Evolutionary conservation across 1,139 yeast species (phyloP), one percentile per base, ranked within the genome.

Genomic region (Saccharomycopsis phalli): DNA sequence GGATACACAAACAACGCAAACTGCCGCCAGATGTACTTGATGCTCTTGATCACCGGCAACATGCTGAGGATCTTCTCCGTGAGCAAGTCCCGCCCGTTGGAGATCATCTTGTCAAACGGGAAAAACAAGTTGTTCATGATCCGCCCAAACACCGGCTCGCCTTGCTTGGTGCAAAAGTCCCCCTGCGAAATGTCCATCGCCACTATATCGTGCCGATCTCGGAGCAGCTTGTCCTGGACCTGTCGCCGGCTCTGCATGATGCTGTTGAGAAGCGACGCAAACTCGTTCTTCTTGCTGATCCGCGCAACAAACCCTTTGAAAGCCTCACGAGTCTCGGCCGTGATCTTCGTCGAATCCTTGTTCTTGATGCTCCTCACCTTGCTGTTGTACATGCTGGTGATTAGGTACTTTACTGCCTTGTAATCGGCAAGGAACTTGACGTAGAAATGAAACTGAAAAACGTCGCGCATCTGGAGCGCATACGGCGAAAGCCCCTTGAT

Each of bases 11-110:
- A 42, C 1, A 40, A 21, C 11, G 28, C 21, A 14, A 17, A 40
- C 31, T 32, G 33, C 14, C 32, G 28, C 46, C 46, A 42, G 18
- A 42, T 22, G 22, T 42, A 42, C 16, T 28, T 16, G 7, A 42
- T 6, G 11, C 40, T 26, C 19, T 36, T 26, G 18, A 35, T 26
- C 11, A 30, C n/a, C 17, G 46, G 46, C 10, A 42, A 20, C 34
- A 36, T 19, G 11, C 27, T 27, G 7, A 25, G 13, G 25, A 41
- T 35, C 16, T 13, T 18, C 10, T 34, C 25, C 7, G 34, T 14
- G 11, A 38, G 5, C 18, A 13, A 18, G n/a, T 41, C 37, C 14
- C 30, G 18, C 6, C 28, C 36, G 21, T 25, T 26, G 10, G 22
- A 21, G 20, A 37, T 14, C 4, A 37, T 8, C 13, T 26, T 22